These are phyloP conservation scores for Blastosporella zonata DNA, from an alignment of 1,284 basidiomycete species.

Conservation along the genomic window DNA sequence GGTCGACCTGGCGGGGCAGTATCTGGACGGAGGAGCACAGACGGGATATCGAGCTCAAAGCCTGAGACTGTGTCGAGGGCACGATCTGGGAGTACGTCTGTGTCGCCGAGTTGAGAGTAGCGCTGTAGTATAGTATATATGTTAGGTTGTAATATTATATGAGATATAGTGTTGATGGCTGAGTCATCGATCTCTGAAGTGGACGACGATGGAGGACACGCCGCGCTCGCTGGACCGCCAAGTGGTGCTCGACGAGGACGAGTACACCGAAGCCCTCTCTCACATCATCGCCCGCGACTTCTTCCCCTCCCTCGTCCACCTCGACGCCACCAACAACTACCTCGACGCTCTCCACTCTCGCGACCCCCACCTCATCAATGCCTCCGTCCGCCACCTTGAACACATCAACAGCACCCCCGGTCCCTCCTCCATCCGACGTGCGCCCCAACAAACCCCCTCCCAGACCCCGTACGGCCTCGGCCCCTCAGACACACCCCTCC, in stretches of 20 bases:
- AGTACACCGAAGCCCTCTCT: slow-evolving; percentile 90
- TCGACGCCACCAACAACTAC: slow-evolving; percentile 85
- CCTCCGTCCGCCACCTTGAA: slow-evolving; percentile 71
- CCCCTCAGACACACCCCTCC: slow-evolving; percentile 66
- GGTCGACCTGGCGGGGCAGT: slow-evolving; percentile 48
- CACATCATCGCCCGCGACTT: slow-evolving; percentile 96
- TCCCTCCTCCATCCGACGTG: slow-evolving; percentile 30
- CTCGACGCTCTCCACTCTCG: slow-evolving; percentile 73
- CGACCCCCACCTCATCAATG: slow-evolving; percentile 70
- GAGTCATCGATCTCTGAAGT: slow-evolving; percentile 8
- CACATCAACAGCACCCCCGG: slow-evolving; percentile 56
- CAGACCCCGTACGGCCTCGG: slow-evolving; percentile 64
- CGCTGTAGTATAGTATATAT: slow-evolving; percentile 6
- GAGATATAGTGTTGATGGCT: slow-evolving; percentile 8
- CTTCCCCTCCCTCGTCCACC: slow-evolving; percentile 87
- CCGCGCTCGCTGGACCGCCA: slow-evolving; percentile 67
- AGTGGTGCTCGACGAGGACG: slow-evolving; percentile 87
- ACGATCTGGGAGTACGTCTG: slow-evolving; percentile 21
- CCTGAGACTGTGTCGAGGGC: slow-evolving; percentile 22
- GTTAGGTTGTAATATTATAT: too few species aligned
- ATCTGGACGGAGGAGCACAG: slow-evolving; percentile 47
- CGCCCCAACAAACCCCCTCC: slow-evolving; percentile 51
- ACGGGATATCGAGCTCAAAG: slow-evolving; percentile 23
- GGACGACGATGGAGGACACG: slow-evolving; percentile 6
- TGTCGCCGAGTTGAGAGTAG: slow-evolving; percentile 7